Evolutionary conservation across 2,329 filamentous ascomycete genomes (phyloP).

Genomic region (Hortaea sp.): DNA sequence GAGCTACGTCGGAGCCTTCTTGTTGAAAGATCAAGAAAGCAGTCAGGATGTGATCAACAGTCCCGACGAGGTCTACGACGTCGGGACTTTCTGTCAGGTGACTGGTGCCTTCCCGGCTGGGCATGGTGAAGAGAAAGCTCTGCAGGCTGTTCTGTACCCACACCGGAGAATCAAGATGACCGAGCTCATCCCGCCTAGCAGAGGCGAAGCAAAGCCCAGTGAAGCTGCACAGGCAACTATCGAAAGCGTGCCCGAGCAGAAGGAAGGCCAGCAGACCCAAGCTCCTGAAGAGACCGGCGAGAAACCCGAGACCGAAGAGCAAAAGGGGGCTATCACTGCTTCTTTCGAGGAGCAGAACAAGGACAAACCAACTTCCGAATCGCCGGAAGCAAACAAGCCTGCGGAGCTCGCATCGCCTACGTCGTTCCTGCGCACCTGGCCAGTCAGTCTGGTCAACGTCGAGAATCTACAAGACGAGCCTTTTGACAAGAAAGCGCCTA

Average conservation of each 20-base stretch:
- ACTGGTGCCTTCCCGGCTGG: slow-evolving; percentile 84
- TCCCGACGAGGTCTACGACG: slow-evolving; percentile 83
- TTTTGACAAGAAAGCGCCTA: slow-evolving; percentile 78
- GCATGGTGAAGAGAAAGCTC: slow-evolving; percentile 63
- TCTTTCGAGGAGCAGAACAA: slow-evolving; percentile 79
- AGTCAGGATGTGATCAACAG: slow-evolving; percentile 91
- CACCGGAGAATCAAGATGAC: slow-evolving; percentile 90
- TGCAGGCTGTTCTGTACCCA: slow-evolving; percentile 92
- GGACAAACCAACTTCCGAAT: slow-evolving; percentile 18
- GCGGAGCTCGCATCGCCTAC: slow-evolving; percentile 56
- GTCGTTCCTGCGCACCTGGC: slow-evolving; percentile 80
- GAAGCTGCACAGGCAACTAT: slow-evolving; percentile 42
- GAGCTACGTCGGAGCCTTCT: slow-evolving; percentile 90
- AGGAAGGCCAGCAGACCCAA: neutral
- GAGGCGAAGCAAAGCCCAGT: slow-evolving; percentile 40
- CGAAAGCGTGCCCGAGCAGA: slow-evolving; percentile 8
- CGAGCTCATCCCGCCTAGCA: slow-evolving; percentile 60
- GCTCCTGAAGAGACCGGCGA: slow-evolving; percentile 14
- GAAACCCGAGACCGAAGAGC: slow-evolving; percentile 50
- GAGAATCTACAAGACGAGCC: slow-evolving; percentile 86
- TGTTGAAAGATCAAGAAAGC: slow-evolving; percentile 92
- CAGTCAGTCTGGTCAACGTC: slow-evolving; percentile 89
- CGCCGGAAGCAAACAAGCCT: slow-evolving; percentile 31
- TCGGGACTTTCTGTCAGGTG: slow-evolving; percentile 94
- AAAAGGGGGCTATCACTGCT: slow-evolving; percentile 87